Conservation (phyloP, 805 yeast species). For the Spathaspora girioi region DNA sequence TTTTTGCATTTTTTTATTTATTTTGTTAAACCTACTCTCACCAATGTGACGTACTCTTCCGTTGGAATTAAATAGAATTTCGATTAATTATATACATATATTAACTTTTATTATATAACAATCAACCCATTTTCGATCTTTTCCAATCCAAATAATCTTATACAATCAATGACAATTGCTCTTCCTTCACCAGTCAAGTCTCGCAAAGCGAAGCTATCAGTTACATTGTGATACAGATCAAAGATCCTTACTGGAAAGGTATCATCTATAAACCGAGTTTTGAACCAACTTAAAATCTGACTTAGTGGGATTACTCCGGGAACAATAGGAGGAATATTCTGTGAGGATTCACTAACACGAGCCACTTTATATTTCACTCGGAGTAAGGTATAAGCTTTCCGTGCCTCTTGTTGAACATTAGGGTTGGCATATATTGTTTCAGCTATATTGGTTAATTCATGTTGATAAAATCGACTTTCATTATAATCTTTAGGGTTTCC, state of each 20-base stretch:
- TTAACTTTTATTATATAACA: neutral
- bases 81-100: neutral
- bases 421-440: conserved; percentile 14
- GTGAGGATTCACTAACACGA: neutral
- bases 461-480: conserved; percentile 5
- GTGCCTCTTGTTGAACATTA: conserved; percentile 16
- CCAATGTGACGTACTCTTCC: conserved; percentile 7
- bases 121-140: conserved; percentile 20
- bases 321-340: conserved; percentile 36
- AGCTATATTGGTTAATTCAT: conserved; percentile 14
- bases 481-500: conserved; percentile 11
- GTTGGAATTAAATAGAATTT: conserved; percentile 1
- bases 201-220: conserved; percentile 19
- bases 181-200: conserved; percentile 17
- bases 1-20: neutral
- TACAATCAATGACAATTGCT: conserved; percentile 34
- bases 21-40: neutral
- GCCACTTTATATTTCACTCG: conserved; percentile 10
- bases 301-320: conserved; percentile 51
- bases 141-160: conserved; percentile 43
- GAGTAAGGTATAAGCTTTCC: conserved; percentile 11
- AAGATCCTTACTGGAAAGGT: conserved; percentile 13
- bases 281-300: conserved; percentile 39
- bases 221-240: neutral
- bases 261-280: conserved; percentile 18